These are phyloP conservation scores for Asparagopsis taxiformis DNA, from an alignment of 31 red algal species.

Conservation along the genomic window DNA sequence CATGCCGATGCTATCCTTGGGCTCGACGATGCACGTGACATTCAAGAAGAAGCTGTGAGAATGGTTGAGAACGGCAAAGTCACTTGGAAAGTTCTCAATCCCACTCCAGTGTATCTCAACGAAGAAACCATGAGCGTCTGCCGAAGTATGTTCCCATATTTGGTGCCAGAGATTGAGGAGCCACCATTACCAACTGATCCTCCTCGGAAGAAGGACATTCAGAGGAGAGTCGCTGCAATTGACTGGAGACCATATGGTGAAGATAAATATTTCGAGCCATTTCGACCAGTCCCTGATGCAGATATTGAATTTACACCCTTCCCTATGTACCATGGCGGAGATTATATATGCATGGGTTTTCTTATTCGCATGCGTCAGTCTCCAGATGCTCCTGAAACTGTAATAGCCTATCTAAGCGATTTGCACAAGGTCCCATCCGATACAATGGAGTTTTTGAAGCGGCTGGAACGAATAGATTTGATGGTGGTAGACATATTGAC, in stretches of 20 bases:
- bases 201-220: too few species aligned
- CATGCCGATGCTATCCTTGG: constrained; percentile 92
- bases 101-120: constrained; percentile 61
- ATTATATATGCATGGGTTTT: constrained; percentile 59
- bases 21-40: constrained; percentile 87
- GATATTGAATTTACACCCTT: constrained; percentile 59
- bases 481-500: constrained; percentile 64
- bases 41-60: constrained; percentile 23
- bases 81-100: background rate
- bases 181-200: constrained; percentile 6
- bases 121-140: constrained; percentile 52
- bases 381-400: constrained; percentile 4
- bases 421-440: constrained; percentile 40
- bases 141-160: constrained; percentile 45
- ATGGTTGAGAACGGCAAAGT: constrained; percentile 5
- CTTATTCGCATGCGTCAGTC: constrained; percentile 25
- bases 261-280: constrained; percentile 29
- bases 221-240: constrained; percentile 52
- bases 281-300: constrained; percentile 38
- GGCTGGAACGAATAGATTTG: constrained; percentile 31
- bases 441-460: constrained; percentile 30
- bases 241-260: constrained; percentile 44
- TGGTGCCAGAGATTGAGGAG: constrained; percentile 26
- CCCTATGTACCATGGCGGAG: constrained; percentile 61
- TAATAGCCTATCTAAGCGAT: constrained; percentile 69